Evolutionary conservation across 257 asterid species (phyloP).

Genomic region (Cinchona pubescens): DNA sequence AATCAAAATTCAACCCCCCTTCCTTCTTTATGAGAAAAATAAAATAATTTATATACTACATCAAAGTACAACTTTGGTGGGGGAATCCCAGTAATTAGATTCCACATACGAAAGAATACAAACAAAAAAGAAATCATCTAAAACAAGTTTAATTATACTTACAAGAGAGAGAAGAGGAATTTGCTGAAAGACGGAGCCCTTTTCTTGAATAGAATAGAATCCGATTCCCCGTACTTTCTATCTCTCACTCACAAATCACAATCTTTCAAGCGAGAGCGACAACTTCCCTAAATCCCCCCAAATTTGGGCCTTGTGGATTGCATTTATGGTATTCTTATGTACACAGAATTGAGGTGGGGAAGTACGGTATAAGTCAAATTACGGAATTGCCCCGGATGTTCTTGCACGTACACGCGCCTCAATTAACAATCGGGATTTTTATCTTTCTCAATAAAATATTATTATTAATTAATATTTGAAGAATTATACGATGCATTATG

Average conservation of each 20-base stretch:
- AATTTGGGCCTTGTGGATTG: background rate
- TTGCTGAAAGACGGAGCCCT: background rate
- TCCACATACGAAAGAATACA: background rate
- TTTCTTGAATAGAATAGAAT: background rate
- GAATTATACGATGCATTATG: too few relatives aligned
- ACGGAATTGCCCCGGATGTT: background rate
- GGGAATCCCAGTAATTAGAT: background rate
- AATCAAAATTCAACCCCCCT: background rate
- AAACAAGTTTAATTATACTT: background rate
- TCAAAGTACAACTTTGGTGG: background rate
- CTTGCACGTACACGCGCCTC: background rate
- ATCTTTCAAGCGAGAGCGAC: background rate
- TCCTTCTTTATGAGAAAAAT: background rate
- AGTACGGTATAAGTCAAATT: background rate
- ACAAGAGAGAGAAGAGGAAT: background rate
- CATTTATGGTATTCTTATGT: too few relatives aligned
- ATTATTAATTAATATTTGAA: too few relatives aligned
- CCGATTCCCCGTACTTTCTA: background rate
- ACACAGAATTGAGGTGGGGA: background rate
- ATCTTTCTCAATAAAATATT: too few relatives aligned
- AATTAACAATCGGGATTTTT: too few relatives aligned
- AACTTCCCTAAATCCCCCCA: too few relatives aligned
- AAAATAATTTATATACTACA: background rate
- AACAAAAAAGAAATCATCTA: too few relatives aligned
- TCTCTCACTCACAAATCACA: background rate